Conservation (phyloP, 345 rosid genomes). For the Eutrema japonicum region DNA sequence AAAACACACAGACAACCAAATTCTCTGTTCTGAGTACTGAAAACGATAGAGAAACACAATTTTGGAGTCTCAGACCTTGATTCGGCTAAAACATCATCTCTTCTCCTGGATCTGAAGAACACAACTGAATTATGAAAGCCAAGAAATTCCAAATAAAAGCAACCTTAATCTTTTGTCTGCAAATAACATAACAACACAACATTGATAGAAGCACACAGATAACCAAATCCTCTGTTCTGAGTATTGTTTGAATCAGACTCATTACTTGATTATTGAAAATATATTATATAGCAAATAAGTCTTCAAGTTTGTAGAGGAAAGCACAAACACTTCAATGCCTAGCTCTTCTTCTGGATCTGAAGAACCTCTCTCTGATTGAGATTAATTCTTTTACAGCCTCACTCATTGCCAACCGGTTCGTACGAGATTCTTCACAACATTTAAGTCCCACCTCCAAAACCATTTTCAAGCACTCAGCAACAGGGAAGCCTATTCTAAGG, state of each 20-base stretch:
- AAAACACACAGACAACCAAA: not conserved
- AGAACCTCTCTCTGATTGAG: slow-evolving; percentile 36
- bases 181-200: not conserved
- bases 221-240: not conserved
- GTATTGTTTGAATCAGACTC: not conserved
- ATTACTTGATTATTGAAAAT: not conserved
- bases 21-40: no score
- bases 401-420: slow-evolving; percentile 24
- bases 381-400: slow-evolving; percentile 34
- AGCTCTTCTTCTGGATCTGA: slow-evolving; percentile 20
- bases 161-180: slow-evolving; percentile 1
- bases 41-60: not conserved
- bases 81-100: no score
- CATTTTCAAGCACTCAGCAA: slow-evolving; percentile 13
- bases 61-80: not conserved
- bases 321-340: slow-evolving; percentile 8
- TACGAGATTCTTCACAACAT: slow-evolving; percentile 40
- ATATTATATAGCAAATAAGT: not conserved
- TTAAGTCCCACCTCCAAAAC: slow-evolving; percentile 40
- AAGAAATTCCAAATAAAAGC: slow-evolving; percentile 7
- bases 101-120: no score
- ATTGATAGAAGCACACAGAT: not conserved
- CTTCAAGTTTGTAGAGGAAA: not conserved
- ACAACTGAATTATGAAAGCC: not conserved
- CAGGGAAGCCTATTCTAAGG: slow-evolving; percentile 21